phyloP scores from a whole-genome alignment of 805 yeast genomes.

The Saccharomycopsis olivae region DNA sequence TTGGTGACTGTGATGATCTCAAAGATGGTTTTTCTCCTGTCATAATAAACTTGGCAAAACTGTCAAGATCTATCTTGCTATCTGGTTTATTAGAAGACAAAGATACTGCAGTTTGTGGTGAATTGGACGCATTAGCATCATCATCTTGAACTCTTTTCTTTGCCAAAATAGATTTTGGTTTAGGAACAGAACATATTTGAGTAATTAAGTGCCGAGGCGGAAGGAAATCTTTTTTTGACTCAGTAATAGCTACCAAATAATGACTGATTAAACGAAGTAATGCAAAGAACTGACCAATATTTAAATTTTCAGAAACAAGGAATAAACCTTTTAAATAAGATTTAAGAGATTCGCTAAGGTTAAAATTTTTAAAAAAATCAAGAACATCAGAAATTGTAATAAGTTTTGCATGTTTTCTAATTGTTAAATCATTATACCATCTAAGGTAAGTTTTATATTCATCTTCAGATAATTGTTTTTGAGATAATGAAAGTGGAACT shows the following conservation, averaged over 20 bases:
- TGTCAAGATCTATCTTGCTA: slow-evolving; percentile 62
- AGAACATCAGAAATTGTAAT: slow-evolving; percentile 72
- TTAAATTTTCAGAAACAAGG: slow-evolving; percentile 42
- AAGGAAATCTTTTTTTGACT: slow-evolving; percentile 29
- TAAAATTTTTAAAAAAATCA: slow-evolving; percentile 68
- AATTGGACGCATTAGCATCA: background rate
- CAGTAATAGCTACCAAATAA: slow-evolving; percentile 28
- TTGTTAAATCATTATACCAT: slow-evolving; percentile 83
- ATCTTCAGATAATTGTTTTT: slow-evolving; percentile 58
- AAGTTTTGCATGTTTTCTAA: slow-evolving; percentile 56
- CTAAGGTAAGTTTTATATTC: slow-evolving; percentile 81
- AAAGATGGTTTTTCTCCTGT: slow-evolving; percentile 63
- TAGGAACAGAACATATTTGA: slow-evolving; percentile 55
- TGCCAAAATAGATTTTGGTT: slow-evolving; percentile 63
- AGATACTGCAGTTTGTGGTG: background rate
- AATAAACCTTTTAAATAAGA: slow-evolving; percentile 42
- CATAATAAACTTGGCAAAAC: slow-evolving; percentile 72
- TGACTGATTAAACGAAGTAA: slow-evolving; percentile 72
- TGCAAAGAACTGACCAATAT: slow-evolving; percentile 88
- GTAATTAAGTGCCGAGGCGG: slow-evolving; percentile 46
- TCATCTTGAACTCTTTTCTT: background rate
- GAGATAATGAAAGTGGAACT: slow-evolving; percentile 54
- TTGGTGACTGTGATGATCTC: slow-evolving; percentile 22
- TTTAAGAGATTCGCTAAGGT: slow-evolving; percentile 41
- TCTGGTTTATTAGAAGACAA: slow-evolving; percentile 2